Evolutionary conservation across 495 filamentous ascomycete genomes (phyloP), one percentile per base, ranked within the genome.

Genomic region (Cercophora scortea): DNA sequence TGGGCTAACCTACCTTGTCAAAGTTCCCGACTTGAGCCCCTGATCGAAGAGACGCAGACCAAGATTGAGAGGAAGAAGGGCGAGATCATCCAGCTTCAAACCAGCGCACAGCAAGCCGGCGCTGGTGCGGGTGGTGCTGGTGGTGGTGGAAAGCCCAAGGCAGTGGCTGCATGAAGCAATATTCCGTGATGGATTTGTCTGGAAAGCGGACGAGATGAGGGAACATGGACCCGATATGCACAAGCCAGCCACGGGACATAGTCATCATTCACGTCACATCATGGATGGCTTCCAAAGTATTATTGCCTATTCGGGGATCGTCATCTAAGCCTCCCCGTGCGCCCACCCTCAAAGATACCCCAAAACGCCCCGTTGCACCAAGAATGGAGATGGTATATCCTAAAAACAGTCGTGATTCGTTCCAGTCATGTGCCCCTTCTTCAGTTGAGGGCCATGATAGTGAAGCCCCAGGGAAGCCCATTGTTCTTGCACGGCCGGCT

Each of bases 11-110:
- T 7, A 8, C 3, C 32, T 9, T 51, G 40, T 25, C 4, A 52
- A 53, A 97, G 92, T 55, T 85, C 86, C 57, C 82, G 93, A 12
- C 77, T 95, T 47, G 93, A 98, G 64, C 73, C 68, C 7, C 84
- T 90, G 58, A 92, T 98, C 57, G 76, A 82, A 56, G 84, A 85
- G 38, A 80, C 85, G 35, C 84, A 96, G 61, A 81, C 79, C 15
- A 90, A 88, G 71, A 83, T 85, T 51, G 91, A 97, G 63, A 82
- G 80, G 60, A 87, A 89, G 71, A 92, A 75, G 58, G 62, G 52
- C 17, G 72, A 78, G 49, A 78, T 78, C 36, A 72, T 78, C 34
- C 71, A 76, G 57, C 45, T 63, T 7, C 74, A 78, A 51, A 64
- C 65, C 19, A 61, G 66, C 33, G 64, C 71, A 6, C 74, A 78